Conservation (phyloP, 176 grass and related monocot genomes). For the Aegilops umbellulata region DNA sequence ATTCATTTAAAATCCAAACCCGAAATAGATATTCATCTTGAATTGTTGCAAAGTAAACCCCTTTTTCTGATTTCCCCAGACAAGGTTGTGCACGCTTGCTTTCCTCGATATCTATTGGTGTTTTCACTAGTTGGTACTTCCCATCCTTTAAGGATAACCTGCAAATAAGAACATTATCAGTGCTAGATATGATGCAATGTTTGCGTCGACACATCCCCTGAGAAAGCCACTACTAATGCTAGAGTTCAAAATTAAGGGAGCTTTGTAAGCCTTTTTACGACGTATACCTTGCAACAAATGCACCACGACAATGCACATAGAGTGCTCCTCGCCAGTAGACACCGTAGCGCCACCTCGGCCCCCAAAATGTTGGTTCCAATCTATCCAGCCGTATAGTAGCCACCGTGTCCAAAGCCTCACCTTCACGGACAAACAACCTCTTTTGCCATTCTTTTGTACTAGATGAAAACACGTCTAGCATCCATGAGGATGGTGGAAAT, state of each 20-base stretch:
- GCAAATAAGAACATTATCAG: neutral
- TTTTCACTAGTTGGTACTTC: neutral
- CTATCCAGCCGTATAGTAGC: neutral
- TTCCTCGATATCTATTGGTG: constrained; percentile 1
- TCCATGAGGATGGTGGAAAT: constrained; percentile 8
- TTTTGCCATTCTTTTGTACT: neutral
- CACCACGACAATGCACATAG: neutral
- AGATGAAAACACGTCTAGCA: neutral
- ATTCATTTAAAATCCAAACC: neutral
- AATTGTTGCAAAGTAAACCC: neutral
- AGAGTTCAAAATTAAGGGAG: neutral
- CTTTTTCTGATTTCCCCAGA: constrained; percentile 1
- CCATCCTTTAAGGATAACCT: neutral
- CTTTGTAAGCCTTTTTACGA: neutral
- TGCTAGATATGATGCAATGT: neutral
- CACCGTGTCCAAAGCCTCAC: neutral
- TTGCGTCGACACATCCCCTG: neutral
- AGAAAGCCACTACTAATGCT: neutral
- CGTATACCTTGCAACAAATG: neutral
- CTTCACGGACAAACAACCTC: neutral
- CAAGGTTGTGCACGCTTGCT: neutral
- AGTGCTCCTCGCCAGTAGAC: neutral
- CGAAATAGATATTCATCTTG: neutral
- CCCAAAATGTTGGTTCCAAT: neutral
- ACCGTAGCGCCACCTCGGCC: neutral